Evolutionary conservation across 305 asterid genomes (phyloP).

Genomic region (Fraxinus paxiana): DNA sequence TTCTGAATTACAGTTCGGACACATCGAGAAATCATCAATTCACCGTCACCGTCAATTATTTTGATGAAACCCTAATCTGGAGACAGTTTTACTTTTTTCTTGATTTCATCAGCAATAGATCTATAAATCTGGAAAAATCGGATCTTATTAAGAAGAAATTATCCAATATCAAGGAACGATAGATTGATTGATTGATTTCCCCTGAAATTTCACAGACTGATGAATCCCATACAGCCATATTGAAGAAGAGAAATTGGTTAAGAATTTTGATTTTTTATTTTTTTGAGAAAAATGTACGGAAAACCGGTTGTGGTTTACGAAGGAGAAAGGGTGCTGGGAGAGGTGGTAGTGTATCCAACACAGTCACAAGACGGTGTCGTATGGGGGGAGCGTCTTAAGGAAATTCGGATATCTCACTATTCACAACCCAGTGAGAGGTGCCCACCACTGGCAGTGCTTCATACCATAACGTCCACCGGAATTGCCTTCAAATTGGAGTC

Average conservation of each 20-base stretch:
- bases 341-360: slow-evolving; percentile 54
- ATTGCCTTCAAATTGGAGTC: slow-evolving; percentile 80
- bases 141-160: slow-evolving; percentile 32
- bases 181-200: slow-evolving; percentile 28
- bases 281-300: slow-evolving; percentile 34
- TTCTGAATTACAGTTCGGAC: background rate
- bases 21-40: slow-evolving; percentile 2
- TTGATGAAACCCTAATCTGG: slow-evolving; percentile 30
- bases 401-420: slow-evolving; percentile 68
- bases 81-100: slow-evolving; percentile 2
- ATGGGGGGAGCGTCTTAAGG: slow-evolving; percentile 46
- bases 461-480: slow-evolving; percentile 56
- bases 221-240: slow-evolving; percentile 13
- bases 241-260: slow-evolving; percentile 29
- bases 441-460: slow-evolving; percentile 91
- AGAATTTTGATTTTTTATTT: slow-evolving; percentile 17
- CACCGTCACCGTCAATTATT: slow-evolving; percentile 16
- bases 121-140: slow-evolving; percentile 44
- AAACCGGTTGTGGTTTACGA: slow-evolving; percentile 55
- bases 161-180: slow-evolving; percentile 24
- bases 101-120: slow-evolving; percentile 28
- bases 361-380: slow-evolving; percentile 45
- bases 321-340: slow-evolving; percentile 75
- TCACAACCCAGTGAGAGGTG: slow-evolving; percentile 89
- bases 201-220: slow-evolving; percentile 25